These are phyloP conservation scores for Lepiota brunneoincarnata DNA, from an alignment of 768 basidiomycete species.

Conservation along the genomic window DNA sequence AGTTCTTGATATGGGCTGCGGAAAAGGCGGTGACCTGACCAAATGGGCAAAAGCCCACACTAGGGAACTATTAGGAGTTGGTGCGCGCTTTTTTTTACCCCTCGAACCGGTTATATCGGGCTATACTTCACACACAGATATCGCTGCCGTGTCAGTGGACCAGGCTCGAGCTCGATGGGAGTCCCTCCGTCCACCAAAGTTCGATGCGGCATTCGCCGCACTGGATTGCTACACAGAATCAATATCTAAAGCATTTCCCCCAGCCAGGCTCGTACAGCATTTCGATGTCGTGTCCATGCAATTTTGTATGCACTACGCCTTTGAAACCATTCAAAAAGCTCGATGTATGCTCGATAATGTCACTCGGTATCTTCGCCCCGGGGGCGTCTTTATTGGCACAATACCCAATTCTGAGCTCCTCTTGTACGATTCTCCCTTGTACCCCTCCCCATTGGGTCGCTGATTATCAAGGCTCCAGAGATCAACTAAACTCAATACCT, in stretches of 20 bases:
- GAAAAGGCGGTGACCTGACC: conserved; percentile 96
- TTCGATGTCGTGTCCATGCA: conserved; percentile 99
- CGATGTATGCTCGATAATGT: conserved; percentile 94
- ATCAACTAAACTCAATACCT: conserved; percentile 69
- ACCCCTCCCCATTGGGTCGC: conserved; percentile 3
- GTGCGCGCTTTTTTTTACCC: conserved; percentile 36
- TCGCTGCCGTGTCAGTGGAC: conserved; percentile 83
- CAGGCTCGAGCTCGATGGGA: conserved; percentile 82
- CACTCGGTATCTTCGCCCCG: conserved; percentile 69
- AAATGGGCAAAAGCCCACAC: conserved; percentile 93
- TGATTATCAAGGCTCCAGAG: conserved; percentile 37
- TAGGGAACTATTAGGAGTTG: conserved; percentile 76
- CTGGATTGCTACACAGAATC: conserved; percentile 85
- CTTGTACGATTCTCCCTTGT: conserved; percentile 49
- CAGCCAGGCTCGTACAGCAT: conserved; percentile 54
- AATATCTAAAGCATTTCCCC: conserved; percentile 66
- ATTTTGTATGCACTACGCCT: conserved; percentile 99
- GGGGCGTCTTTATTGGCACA: conserved; percentile 96
- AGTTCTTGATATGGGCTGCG: conserved; percentile 95
- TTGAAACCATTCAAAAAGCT: conserved; percentile 85
- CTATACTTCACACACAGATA: conserved; percentile 49
- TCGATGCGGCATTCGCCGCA: conserved; percentile 79
- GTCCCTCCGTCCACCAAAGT: conserved; percentile 46
- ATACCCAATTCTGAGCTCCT: conserved; percentile 87
- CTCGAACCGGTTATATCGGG: background rate